phyloP scores from a whole-genome alignment of 495 filamentous ascomycete genomes.

The Opeltia flavorubescens region DNA sequence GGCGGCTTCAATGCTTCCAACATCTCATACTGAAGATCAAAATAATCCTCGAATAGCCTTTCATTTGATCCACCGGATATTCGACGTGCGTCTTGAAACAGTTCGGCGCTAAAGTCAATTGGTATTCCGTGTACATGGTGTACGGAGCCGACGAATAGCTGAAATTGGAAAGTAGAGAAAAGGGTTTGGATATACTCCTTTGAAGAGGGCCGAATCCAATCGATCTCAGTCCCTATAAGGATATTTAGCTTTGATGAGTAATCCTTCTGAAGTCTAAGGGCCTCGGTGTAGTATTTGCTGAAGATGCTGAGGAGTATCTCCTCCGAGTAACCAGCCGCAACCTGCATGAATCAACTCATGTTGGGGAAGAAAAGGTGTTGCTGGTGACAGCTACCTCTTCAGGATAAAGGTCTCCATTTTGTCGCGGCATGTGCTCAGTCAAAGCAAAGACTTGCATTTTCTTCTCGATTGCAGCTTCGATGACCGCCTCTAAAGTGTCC shows the following conservation, averaged over 20 bases:
- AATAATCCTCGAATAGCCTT: slow-evolving; percentile 63
- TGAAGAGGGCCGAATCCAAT: slow-evolving; percentile 72
- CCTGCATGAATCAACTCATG: slow-evolving; percentile 15
- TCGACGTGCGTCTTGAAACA: slow-evolving; percentile 50
- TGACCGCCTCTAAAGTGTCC: slow-evolving; percentile 68
- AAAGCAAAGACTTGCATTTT: slow-evolving; percentile 73
- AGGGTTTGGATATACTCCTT: slow-evolving; percentile 41
- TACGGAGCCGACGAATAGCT: slow-evolving; percentile 82
- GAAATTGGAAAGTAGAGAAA: slow-evolving; percentile 45
- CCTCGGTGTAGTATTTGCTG: slow-evolving; percentile 57
- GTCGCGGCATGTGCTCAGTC: slow-evolving; percentile 95
- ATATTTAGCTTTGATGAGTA: slow-evolving; percentile 63
- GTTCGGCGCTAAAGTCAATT: slow-evolving; percentile 66
- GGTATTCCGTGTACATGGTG: slow-evolving; percentile 78
- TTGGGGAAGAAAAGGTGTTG: neutral
- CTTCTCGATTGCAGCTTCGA: slow-evolving; percentile 61
- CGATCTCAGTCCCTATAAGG: slow-evolving; percentile 80
- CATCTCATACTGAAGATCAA: slow-evolving; percentile 77
- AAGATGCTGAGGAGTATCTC: slow-evolving; percentile 39
- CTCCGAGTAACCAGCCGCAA: slow-evolving; percentile 24
- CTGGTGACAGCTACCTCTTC: slow-evolving; percentile 67
- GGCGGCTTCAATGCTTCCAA: slow-evolving; percentile 54
- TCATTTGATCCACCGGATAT: slow-evolving; percentile 52
- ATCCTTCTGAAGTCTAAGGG: slow-evolving; percentile 49
- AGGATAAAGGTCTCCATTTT: slow-evolving; percentile 68